Evolutionary conservation across 495 filamentous ascomycete species (phyloP).

Genomic region (Neurospora sp.): DNA sequence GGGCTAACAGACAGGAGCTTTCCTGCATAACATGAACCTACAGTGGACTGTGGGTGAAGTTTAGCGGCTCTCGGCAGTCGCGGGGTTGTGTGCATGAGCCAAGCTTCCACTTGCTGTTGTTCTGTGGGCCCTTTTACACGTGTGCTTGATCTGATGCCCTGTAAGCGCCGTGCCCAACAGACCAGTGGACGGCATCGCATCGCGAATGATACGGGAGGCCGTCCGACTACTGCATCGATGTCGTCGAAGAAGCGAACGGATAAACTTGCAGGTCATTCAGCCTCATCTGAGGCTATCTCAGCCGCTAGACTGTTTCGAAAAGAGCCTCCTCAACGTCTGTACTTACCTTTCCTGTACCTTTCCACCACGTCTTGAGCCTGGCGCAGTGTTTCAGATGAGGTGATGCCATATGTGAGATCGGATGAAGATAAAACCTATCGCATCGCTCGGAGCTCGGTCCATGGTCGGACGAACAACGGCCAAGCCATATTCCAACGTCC

Average conservation of each 20-base stretch:
- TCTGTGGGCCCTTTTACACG: neutral
- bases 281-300: neutral
- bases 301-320: neutral
- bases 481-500: neutral
- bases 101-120: neutral
- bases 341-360: neutral
- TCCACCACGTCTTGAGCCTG: neutral
- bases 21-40: too few relatives aligned
- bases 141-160: neutral
- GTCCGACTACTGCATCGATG: neutral
- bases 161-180: neutral
- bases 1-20: neutral
- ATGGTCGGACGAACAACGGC: neutral
- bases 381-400: neutral
- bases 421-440: neutral
- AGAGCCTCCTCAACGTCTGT: neutral
- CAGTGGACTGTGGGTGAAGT: neutral
- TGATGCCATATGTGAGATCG: neutral
- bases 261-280: neutral
- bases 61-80: neutral
- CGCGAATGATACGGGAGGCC: neutral
- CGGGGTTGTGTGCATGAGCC: neutral
- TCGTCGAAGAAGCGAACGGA: neutral
- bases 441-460: neutral
- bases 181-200: neutral